A percentile compares a stretch with the other conserved stretches of the same genome.
Evolutionary conservation across 768 basidiomycete species (phyloP).

Genomic region (Tylopilus cervinicoccineus): DNA sequence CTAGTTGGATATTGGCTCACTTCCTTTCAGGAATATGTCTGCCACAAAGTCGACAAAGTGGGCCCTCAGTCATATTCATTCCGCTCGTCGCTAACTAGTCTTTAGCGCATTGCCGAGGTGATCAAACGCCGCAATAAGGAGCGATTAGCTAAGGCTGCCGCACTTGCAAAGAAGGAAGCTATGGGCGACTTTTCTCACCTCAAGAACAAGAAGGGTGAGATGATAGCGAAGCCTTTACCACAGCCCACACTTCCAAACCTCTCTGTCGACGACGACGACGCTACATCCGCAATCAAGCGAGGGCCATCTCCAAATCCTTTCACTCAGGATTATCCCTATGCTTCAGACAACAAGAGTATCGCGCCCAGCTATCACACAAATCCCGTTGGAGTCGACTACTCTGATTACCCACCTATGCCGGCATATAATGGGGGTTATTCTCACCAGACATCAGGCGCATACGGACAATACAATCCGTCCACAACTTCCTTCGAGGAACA

Average conservation of each 20-base stretch:
- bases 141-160: conserved; percentile 74
- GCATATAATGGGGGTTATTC: conserved; percentile 65
- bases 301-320: conserved; percentile 53
- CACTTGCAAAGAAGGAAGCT: conserved; percentile 86
- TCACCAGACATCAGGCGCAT: conserved; percentile 47
- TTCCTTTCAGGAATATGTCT: conserved; percentile 79
- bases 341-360: conserved; percentile 44
- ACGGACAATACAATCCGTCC: conserved; percentile 58
- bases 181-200: conserved; percentile 87
- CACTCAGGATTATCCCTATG: conserved; percentile 54
- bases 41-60: conserved; percentile 98
- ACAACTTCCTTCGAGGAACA: conserved; percentile 52
- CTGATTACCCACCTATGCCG: conserved; percentile 70
- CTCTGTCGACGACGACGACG: conserved; percentile 73
- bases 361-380: conserved; percentile 34
- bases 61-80: conserved; percentile 4
- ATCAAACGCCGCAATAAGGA: conserved; percentile 91
- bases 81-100: conserved; percentile 12
- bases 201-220: conserved; percentile 89
- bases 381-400: conserved; percentile 40
- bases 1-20: not conserved
- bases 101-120: conserved; percentile 84
- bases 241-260: conserved; percentile 95
- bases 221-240: conserved; percentile 74
- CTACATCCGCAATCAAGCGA: conserved; percentile 52